Percentiles rank a stretch among this genome's conserved stretches.
Conservation (phyloP, 2,329 filamentous ascomycete genomes). For the Aspergillus thermomutatus region DNA sequence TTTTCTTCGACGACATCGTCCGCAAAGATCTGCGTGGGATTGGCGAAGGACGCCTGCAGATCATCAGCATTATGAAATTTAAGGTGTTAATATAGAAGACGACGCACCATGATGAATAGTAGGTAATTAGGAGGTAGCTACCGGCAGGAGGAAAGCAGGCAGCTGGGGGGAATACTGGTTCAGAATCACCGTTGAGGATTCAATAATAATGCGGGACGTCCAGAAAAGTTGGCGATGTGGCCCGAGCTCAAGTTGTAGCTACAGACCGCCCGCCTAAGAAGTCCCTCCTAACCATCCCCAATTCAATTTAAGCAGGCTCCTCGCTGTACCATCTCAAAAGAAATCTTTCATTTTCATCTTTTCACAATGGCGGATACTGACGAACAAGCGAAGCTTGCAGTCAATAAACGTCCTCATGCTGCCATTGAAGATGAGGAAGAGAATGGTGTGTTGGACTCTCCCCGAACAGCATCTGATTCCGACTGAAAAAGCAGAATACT, state of each 20-base stretch:
- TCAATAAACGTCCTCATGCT: conserved; percentile 56
- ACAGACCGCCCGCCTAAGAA: conserved; percentile 16
- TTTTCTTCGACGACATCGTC: conserved; percentile 97
- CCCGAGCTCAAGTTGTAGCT: conserved; percentile 17
- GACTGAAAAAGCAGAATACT: conserved; percentile 9
- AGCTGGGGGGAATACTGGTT: conserved; percentile 15
- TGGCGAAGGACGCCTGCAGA: conserved; percentile 46
- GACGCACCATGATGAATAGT: conserved; percentile 30
- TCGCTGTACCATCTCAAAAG: conserved; percentile 5
- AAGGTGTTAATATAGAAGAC: background rate
- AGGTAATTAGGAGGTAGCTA: conserved; percentile 13
- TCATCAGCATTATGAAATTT: conserved; percentile 10
- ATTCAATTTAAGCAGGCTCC: background rate
- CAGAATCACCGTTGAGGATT: conserved; percentile 2
- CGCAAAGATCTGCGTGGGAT: conserved; percentile 96
- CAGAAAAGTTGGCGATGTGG: conserved; percentile 32
- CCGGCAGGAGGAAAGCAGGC: conserved; percentile 12
- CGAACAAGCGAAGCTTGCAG: conserved; percentile 20
- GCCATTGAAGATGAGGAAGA: conserved; percentile 51
- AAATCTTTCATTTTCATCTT: background rate
- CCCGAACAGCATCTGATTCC: background rate
- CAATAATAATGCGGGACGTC: conserved; percentile 18
- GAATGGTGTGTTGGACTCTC: conserved; percentile 23
- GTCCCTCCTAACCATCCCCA: background rate
- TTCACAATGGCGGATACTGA: conserved; percentile 29